Conservation (phyloP, 2,329 filamentous ascomycete species). For the Emmonsiellopsis sp. region DNA sequence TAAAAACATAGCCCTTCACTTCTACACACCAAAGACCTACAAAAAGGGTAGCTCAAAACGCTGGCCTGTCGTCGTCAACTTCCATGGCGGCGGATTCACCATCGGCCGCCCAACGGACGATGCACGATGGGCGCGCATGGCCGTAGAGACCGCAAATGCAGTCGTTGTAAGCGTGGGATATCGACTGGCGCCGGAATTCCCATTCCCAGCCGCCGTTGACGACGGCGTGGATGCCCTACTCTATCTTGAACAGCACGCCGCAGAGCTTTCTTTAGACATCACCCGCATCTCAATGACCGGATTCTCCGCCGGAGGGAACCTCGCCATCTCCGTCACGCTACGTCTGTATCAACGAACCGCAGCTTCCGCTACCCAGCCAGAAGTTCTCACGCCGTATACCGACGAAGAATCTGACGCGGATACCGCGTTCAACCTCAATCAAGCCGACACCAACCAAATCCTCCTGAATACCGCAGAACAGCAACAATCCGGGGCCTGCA, state of each 20-base stretch:
- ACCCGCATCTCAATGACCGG: constrained; percentile 50
- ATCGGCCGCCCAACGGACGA: constrained; percentile 52
- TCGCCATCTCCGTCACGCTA: constrained; percentile 52
- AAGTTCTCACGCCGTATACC: constrained; percentile 4
- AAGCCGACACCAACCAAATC: constrained; percentile 25
- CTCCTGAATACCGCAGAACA: constrained; percentile 24
- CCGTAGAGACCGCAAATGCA: constrained; percentile 47
- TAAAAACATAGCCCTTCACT: constrained; percentile 36
- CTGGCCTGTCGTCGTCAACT: constrained; percentile 53
- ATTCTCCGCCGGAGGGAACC: constrained; percentile 55
- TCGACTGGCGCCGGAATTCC: constrained; percentile 50
- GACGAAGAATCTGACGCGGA: background rate
- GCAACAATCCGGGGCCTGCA: too few species aligned
- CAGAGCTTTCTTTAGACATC: constrained; percentile 47
- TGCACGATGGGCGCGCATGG: constrained; percentile 47
- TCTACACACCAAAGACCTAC: constrained; percentile 48
- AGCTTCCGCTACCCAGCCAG: constrained; percentile 8
- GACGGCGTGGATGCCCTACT: constrained; percentile 54
- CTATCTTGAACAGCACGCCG: constrained; percentile 47
- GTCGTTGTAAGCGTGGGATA: constrained; percentile 55
- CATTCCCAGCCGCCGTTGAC: constrained; percentile 55
- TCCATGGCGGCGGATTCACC: constrained; percentile 56
- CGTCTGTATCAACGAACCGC: constrained; percentile 33
- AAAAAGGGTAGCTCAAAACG: constrained; percentile 24
- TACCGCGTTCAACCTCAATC: constrained; percentile 17